Percentiles rank a stretch among this genome's conserved stretches.
Evolutionary conservation across 2,329 filamentous ascomycete genomes (phyloP).

Genomic region (Aspergillus cejpii): DNA sequence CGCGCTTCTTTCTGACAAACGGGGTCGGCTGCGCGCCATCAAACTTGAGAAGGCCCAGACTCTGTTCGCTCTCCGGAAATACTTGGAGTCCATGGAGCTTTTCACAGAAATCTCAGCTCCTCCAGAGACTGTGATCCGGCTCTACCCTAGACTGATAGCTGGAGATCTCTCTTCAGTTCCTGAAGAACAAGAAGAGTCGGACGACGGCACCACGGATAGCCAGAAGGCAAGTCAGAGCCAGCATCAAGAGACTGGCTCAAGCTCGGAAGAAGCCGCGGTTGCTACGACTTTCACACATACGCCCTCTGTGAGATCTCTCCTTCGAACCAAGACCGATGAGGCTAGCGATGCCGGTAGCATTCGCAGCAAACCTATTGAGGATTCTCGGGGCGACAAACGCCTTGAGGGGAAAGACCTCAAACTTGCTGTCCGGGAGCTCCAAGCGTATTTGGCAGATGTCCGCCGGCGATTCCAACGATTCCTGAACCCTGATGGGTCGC

Average conservation of each 20-base stretch:
- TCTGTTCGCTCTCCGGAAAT: slow-evolving; percentile 76
- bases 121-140: slow-evolving; percentile 74
- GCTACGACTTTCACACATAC: slow-evolving; percentile 27
- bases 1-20: slow-evolving; percentile 77
- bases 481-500: slow-evolving; percentile 52
- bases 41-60: slow-evolving; percentile 86
- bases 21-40: slow-evolving; percentile 69
- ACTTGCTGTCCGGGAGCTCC: slow-evolving; percentile 72
- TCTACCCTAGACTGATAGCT: slow-evolving; percentile 79
- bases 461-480: slow-evolving; percentile 59
- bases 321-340: slow-evolving; percentile 33
- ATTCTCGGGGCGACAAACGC: slow-evolving; percentile 22
- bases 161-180: slow-evolving; percentile 66
- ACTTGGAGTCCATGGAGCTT: slow-evolving; percentile 76
- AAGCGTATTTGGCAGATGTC: slow-evolving; percentile 81
- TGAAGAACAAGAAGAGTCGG: slow-evolving; percentile 41
- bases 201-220: slow-evolving; percentile 21
- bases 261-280: slow-evolving; percentile 22
- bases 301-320: slow-evolving; percentile 35
- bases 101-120: slow-evolving; percentile 88
- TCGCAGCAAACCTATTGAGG: slow-evolving; percentile 30
- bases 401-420: slow-evolving; percentile 74
- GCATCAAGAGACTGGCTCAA: slow-evolving; percentile 19
- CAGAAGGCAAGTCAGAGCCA: slow-evolving; percentile 27
- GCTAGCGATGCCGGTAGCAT: slow-evolving; percentile 37